Evolutionary conservation across 2,329 filamentous ascomycete species (phyloP).

Genomic region (Hortaea werneckii): DNA sequence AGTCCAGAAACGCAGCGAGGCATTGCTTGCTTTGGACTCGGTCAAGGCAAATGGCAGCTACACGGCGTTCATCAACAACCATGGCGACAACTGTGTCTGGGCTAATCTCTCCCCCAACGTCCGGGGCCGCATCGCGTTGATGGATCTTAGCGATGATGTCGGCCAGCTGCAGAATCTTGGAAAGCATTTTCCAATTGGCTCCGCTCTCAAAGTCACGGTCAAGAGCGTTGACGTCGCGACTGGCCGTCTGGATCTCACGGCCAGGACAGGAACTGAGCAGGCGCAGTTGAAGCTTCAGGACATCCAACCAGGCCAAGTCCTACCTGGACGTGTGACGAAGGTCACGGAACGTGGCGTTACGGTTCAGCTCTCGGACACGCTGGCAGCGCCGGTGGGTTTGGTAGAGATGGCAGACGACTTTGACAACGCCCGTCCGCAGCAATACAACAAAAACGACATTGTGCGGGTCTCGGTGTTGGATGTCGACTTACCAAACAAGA

Average conservation of each 20-base stretch:
- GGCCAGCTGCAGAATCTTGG: slow-evolving; percentile 66
- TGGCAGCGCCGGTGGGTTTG: slow-evolving; percentile 72
- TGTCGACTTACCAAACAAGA: slow-evolving; percentile 76
- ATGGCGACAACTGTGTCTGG: slow-evolving; percentile 72
- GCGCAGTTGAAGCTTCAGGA: slow-evolving; percentile 57
- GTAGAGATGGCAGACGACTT: slow-evolving; percentile 83
- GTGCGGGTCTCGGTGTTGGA: slow-evolving; percentile 77
- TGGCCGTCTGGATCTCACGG: slow-evolving; percentile 65
- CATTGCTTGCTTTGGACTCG: slow-evolving; percentile 60
- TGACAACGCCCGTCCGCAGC: slow-evolving; percentile 62
- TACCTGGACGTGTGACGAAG: slow-evolving; percentile 78
- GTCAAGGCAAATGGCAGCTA: slow-evolving; percentile 62
- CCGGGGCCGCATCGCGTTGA: slow-evolving; percentile 68
- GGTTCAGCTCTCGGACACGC: slow-evolving; percentile 69
- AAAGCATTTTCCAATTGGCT: slow-evolving; percentile 80
- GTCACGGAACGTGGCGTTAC: slow-evolving; percentile 73
- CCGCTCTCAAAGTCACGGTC: slow-evolving; percentile 71
- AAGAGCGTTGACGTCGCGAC: slow-evolving; percentile 61
- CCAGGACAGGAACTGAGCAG: slow-evolving; percentile 29
- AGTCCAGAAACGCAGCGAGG: slow-evolving; percentile 36
- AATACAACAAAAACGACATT: slow-evolving; percentile 74
- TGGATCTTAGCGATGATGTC: slow-evolving; percentile 81
- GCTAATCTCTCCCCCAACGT: slow-evolving; percentile 83
- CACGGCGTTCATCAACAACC: slow-evolving; percentile 85
- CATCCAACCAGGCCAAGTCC: slow-evolving; percentile 66